phyloP scores from a whole-genome alignment of 768 basidiomycete species.

The Mycena rosella region DNA sequence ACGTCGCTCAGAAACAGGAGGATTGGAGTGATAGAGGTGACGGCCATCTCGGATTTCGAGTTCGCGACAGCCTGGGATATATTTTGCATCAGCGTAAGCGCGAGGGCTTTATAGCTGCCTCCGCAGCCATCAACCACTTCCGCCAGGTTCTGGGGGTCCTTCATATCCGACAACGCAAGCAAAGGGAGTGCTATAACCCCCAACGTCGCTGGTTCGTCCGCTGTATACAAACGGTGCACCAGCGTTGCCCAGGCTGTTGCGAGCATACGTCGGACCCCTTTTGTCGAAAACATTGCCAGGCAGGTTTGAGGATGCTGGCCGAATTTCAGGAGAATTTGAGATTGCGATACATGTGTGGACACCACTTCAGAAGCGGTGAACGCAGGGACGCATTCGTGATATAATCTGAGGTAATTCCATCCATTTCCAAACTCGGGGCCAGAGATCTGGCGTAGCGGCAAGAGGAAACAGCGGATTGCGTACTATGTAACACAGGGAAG shows the following conservation, averaged over 20 bases:
- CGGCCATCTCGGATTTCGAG: conserved; percentile 13
- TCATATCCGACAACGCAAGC: conserved; percentile 23
- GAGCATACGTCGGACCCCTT: conserved; percentile 16
- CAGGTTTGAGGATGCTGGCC: conserved; percentile 14
- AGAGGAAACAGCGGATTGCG: conserved; percentile 18
- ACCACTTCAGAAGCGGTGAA: conserved; percentile 10
- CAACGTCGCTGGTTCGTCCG: conserved; percentile 16
- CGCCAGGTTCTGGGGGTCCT: conserved; percentile 10
- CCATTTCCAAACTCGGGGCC: conserved; percentile 24
- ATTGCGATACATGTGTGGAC: conserved; percentile 10
- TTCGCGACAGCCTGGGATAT: conserved; percentile 17
- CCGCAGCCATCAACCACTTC: conserved; percentile 23
- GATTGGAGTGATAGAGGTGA: conserved; percentile 13
- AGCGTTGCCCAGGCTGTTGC: conserved; percentile 18
- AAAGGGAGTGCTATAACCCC: conserved; percentile 20
- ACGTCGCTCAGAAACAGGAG: conserved; percentile 7
- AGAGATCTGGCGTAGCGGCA: conserved; percentile 9
- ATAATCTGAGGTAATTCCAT: conserved; percentile 17
- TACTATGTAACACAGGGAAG: not conserved
- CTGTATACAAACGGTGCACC: conserved; percentile 5
- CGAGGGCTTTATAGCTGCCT: conserved; percentile 17
- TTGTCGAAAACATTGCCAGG: conserved; percentile 9
- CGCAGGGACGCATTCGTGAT: conserved; percentile 9
- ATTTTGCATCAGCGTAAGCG: conserved; percentile 14
- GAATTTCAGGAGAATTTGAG: conserved; percentile 19